Base-by-base conservation (phyloP, 345 rosid species). In the Angophora floribunda region DNA sequence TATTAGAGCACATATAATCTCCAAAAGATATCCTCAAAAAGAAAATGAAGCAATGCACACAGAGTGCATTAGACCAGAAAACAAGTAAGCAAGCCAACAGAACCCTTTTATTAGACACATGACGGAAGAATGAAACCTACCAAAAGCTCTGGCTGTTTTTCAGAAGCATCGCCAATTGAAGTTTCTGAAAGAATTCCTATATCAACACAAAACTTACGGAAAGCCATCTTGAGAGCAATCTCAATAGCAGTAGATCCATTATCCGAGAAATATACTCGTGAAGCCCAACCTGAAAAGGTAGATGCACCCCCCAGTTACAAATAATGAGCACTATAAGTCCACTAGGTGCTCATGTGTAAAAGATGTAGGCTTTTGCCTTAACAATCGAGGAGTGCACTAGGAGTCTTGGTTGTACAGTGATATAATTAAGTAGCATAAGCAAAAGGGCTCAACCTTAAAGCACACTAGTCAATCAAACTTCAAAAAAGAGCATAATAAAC, bases 191-290 rank as follows among this genome's bases (percentile, higher is more conserved):
- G 89, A 84, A 91, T 90, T 87, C 89, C 94, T 91, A 93, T 93
- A 90, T 96, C 98, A 91, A 85, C 93, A 88, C 89, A 93, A 91
- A 93, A 98, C 91, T 93, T 95, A 86, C 98, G 97, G 90, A 97
- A 98, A 87, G 98, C 98, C 99, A 98, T 98, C 95, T 98, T 97
- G 89, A 98, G 93, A 88, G 98, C 96, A 90, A 98, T 95, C 94
- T 98, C 99, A 82, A 95, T 95, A 86, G 99, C 97, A 51, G 99
- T 96, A 85, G 99, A 96, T 91, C 99, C 99, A 92, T 97, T 97
- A 90, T 98, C 98, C 21, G 99, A 98, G 87, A 96, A 98, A 92
- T 90, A 98, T 65, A 90, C 90, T 88, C 98, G 95, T 86, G 99
- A 95, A 87, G 99, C 99, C 99, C 99, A 97, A 88, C 98, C 99